Base-by-base conservation (phyloP, 768 basidiomycete species). In the Lactarius sanguifluus region DNA sequence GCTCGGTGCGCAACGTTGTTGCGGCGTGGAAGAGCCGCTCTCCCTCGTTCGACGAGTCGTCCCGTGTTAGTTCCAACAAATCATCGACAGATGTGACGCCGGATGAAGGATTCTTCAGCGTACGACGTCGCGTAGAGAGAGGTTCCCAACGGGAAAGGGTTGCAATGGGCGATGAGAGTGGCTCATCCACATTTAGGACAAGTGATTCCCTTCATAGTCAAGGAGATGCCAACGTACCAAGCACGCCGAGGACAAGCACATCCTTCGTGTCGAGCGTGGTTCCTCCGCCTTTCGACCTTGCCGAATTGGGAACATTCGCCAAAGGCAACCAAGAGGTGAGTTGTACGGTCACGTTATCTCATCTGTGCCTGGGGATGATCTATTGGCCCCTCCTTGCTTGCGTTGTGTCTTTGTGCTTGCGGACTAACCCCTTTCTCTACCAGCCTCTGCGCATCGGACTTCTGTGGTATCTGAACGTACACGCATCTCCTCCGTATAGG, bases 391-490 rank as follows among this genome's bases (percentile, higher is more conserved):
- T 43, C 23, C 50, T 56, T 61, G 56, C 47, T n/a, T 66, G 12
- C 47, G 3, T 43, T 36, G 25, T 45, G 34, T 15, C 57, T 57
- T 57, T 70, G 38, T 71, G 54, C 25, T 23, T 74, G 9, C 38
- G 41, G 32, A 5, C 38, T 77, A 41, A 38, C 18, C 23, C 30
- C 25, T 61, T 57, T 60, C 28, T 65, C 45, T 63, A 71, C n/a
- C 73, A 96, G 95, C 94, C 94, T 5, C 79, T 92, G 15, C 88
- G 92, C 64, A 90, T 92, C 47, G 95, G 95, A 16, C 79, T 87
- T 16, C 77, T 97, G 1, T 96, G 92, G 89, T 97, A 94, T 73
- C 85, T 97, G 62, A 96, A 97, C 64, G 95, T 96, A 0, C 95
- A 97, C 72, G 88, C 90, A 0, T 74, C 84, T 5, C 86, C 89